A percentile compares a stretch with the other conserved stretches of the same genome.
Evolutionary conservation across 345 rosid genomes (phyloP).

Genomic region (Hibiscus tridactylites): DNA sequence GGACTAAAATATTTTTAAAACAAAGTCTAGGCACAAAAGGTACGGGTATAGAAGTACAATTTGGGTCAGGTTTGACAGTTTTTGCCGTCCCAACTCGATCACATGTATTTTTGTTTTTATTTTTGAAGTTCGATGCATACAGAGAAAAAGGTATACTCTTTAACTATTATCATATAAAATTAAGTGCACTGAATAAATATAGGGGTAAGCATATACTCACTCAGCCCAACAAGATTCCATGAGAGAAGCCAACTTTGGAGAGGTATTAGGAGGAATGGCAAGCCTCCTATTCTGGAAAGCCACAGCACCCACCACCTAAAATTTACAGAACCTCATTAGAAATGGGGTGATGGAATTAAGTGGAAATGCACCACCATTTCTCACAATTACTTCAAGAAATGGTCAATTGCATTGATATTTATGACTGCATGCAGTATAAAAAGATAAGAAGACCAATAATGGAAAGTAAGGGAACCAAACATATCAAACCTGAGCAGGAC

Average conservation of each 20-base stretch:
- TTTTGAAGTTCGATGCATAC: not conserved
- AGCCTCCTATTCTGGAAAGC: slow-evolving; percentile 95
- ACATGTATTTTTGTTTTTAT: too few species aligned
- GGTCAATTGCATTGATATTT: not conserved
- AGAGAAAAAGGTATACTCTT: not conserved
- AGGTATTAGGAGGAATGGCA: slow-evolving; percentile 54
- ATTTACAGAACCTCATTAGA: not conserved
- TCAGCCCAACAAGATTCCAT: slow-evolving; percentile 98
- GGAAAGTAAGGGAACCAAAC: not conserved
- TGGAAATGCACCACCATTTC: not conserved
- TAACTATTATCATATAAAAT: not conserved
- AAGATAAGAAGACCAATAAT: not conserved
- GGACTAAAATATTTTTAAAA: too few species aligned
- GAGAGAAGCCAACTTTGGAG: slow-evolving; percentile 68
- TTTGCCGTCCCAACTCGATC: too few species aligned
- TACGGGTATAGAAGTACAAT: too few species aligned
- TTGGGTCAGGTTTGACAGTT: too few species aligned
- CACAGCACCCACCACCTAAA: slow-evolving; percentile 94
- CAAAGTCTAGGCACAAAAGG: too few species aligned
- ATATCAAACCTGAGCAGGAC: slow-evolving; percentile 76
- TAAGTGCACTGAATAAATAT: not conserved
- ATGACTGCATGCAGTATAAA: not conserved
- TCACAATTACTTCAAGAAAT: not conserved
- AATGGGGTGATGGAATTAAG: not conserved
- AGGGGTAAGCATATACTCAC: slow-evolving; percentile 28